phyloP scores from a whole-genome alignment of 371 early-diverging fungal species.

The Blastocladiella emersonii region DNA sequence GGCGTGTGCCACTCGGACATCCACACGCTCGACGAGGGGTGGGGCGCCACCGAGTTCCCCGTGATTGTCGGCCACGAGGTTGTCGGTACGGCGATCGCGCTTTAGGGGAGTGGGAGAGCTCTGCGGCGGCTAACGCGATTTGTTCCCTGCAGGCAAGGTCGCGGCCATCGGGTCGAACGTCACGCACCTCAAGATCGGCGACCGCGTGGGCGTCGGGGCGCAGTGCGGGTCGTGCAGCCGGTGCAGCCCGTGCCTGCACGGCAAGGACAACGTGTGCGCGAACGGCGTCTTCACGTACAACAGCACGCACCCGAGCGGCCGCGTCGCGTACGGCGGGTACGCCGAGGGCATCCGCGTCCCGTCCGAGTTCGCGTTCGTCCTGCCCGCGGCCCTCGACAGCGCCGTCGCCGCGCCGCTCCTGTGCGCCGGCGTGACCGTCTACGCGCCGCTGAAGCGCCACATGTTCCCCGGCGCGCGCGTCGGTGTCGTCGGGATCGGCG shows the following conservation, averaged over 20 bases:
- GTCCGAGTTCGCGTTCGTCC: constrained; percentile 35
- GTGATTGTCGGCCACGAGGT: constrained; percentile 70
- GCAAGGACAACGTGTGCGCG: constrained; percentile 7
- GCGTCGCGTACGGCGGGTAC: constrained; percentile 50
- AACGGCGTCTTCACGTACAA: constrained; percentile 28
- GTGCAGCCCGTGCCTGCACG: constrained; percentile 4
- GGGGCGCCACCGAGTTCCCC: constrained; percentile 49
- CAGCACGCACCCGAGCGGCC: constrained; percentile 42
- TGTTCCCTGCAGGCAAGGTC: constrained; percentile 20
- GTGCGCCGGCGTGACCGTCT: constrained; percentile 61
- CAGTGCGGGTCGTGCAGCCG: background rate
- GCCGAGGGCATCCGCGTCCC: constrained; percentile 49
- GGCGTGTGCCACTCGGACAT: constrained; percentile 9
- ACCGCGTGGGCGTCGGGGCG: constrained; percentile 42
- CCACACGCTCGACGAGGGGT: constrained; percentile 20
- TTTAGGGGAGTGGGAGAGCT: no score
- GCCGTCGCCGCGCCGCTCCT: constrained; percentile 40
- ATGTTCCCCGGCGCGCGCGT: constrained; percentile 36
- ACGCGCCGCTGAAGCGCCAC: constrained; percentile 34
- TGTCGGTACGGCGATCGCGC: constrained; percentile 26
- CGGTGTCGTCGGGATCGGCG: constrained; percentile 55
- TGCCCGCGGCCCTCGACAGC: constrained; percentile 40
- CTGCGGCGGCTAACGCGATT: no score
- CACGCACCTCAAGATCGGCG: constrained; percentile 43
- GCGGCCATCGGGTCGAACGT: constrained; percentile 25